phyloP scores from a whole-genome alignment of 495 filamentous ascomycete species.

The Lichenothelia convexa region DNA sequence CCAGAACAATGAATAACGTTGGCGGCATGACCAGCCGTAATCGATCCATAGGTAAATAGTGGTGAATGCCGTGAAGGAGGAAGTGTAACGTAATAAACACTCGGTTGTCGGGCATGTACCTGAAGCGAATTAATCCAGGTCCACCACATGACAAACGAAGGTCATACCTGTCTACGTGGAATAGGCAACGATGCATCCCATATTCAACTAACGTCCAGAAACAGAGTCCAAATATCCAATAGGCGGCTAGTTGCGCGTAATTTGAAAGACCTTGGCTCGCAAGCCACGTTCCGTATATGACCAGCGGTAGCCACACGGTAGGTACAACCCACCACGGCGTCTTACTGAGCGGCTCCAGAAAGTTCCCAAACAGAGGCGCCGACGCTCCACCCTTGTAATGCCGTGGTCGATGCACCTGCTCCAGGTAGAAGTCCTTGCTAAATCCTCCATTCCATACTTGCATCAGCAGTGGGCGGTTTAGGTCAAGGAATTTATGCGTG shows the following conservation, averaged over 20 bases:
- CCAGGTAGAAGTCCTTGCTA: constrained; percentile 81
- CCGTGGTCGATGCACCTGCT: constrained; percentile 86
- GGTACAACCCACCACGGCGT: constrained; percentile 90
- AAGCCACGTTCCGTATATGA: constrained; percentile 55
- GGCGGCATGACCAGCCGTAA: constrained; percentile 96
- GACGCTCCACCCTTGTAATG: constrained; percentile 88
- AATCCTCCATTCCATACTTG: constrained; percentile 86
- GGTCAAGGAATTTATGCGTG: constrained; percentile 82
- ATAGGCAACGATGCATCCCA: constrained; percentile 72
- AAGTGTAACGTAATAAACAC: constrained; percentile 83
- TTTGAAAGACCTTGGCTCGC: constrained; percentile 40
- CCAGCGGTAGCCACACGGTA: constrained; percentile 62
- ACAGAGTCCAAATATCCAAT: constrained; percentile 46
- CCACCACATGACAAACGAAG: constrained; percentile 4
- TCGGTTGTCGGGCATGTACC: constrained; percentile 81
- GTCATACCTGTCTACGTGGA: constrained; percentile 77
- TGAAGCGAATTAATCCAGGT: too few relatives aligned
- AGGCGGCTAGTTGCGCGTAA: constrained; percentile 25
- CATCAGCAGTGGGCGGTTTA: constrained; percentile 65
- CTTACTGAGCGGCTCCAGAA: constrained; percentile 84
- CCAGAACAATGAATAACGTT: constrained; percentile 66
- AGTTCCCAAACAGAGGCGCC: constrained; percentile 92
- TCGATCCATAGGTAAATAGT: constrained; percentile 97
- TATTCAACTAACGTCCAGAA: constrained; percentile 92
- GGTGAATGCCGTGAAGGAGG: constrained; percentile 89